Evolutionary conservation across 2,329 filamentous ascomycete species (phyloP), one percentile per base, ranked within the genome.

Genomic region (Colletotrichum endophyticum): DNA sequence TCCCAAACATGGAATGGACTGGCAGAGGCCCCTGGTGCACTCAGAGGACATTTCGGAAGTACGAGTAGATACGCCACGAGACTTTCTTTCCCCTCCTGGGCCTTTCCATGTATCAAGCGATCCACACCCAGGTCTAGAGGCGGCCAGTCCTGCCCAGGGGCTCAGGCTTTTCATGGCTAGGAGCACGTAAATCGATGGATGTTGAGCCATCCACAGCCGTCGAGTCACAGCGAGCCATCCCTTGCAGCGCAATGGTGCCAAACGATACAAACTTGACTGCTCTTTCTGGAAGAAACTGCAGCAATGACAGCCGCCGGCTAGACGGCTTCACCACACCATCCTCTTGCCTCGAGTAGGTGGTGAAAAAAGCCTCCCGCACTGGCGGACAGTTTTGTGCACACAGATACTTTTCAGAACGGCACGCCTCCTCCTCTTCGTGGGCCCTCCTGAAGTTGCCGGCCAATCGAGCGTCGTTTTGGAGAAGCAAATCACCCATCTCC

Each of bases 1-100:
- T 32, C 70, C 72, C 44, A 61, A 56, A 59, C 64, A 28, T 57
- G 57, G 64, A 73, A 44, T 73, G 57, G 70, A 68, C 57, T 73
- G 57, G 70, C 16, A 25, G 27, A 44, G 27, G 44, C 49, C 64
- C 73, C 64, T 64, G 34, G 44, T 28, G 59, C 64, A 53, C 66
- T 16, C 9, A 66, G 34, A 69, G 49, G 27, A 25, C 22, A 68
- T 32, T 28, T 32, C 34, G 16, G 64, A 28, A 57, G 70, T 70
- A 73, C 73, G 36, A 64, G 30, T 15, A 69, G 64, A 73, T 69
- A 69, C 64, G 30, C 19, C 25, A 44, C 16, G 49, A 59, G 67
- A 61, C 34, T 61, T 62, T 44, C 19, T 25, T 7, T 57, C 15
- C 61, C 19, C 44, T 62, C 36, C 64, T 66, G 36, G 36, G 70